Base-by-base conservation (phyloP, 257 asterid genomes). In the Solanum ossicruentum region DNA sequence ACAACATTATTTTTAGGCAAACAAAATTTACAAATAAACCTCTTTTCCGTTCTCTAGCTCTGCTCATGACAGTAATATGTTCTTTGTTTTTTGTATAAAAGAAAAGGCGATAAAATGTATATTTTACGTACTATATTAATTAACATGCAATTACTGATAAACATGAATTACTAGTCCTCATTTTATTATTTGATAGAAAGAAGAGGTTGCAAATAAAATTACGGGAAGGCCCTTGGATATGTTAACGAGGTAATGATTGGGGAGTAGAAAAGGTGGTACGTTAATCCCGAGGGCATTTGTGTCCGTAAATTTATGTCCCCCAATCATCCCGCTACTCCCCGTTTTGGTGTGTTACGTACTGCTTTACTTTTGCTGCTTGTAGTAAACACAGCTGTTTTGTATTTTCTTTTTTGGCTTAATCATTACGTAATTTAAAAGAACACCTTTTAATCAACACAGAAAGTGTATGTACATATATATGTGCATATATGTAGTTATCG, bases 261-360 rank as follows among this genome's bases (percentile, higher is more conserved):
- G 57, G 81, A 75, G 82, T 49, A 13, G 15, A 21, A 49, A 49
- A 49, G 49, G 77, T 73, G 61, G 95, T 90, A 91, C 94, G 79
- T 71, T 0, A 91, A 95, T 94, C 96, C 95, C 93, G 93, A 94
- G 94, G 98, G 94, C 93, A 89, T 87, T 89, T 86, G 56, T 60
- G 95, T 93, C 93, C 91, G 78, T 80, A 86, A 90, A 88, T 77
- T 87, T 87, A 78, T 89, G 88, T 88, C 69, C 86, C 86, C 87
- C 82, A 78, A 43, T 80, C 18, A 72, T 85, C 80, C 77, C 79
- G 83, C 84, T 66, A 67, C 63, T 39, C 28, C 84, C 89, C 88
- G 67, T 72, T 88, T 84, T 83, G 13, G 78, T 80, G 84, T 84
- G 87, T 67, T 66, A 87, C 85, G 87, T 84, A 90, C 89, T 89